Base-by-base conservation (phyloP, 768 basidiomycete species). In the Serendipita indica region DNA sequence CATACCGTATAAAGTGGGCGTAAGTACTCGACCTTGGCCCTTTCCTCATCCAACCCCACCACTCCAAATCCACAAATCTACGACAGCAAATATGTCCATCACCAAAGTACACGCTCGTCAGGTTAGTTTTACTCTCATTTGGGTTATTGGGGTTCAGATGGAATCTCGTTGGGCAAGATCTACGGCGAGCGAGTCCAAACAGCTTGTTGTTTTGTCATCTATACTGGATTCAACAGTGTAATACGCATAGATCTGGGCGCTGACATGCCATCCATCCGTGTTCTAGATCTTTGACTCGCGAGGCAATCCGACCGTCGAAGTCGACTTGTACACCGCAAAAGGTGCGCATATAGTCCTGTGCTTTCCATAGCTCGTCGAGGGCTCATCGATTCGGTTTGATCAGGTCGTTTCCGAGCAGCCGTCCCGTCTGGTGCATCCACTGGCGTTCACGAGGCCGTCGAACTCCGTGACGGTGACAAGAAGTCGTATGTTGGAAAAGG, bases 371-470 rank as follows among this genome's bases (percentile, higher is more conserved):
- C 16, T 43, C 16, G 5, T 43, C 16, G 5, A 7, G 18, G 5
- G 5, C 2, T 5, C 16, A 54, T 54, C 49, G 7, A 10, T 49
- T 60, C 60, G 65, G 60, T n/a, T 65, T 65, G 25, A 43, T 43
- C 61, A 94, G 93, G 93, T 61, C 84, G 82, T 63, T 98, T 83
- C 85, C 85, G 90, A 61, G 88, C 91, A 61, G 81, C 89, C 63
- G 96, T 99, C 41, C 96, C 96, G 41, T 97, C 94, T 61, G 96
- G 96, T 71, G 96, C 96, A 39, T 99, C 96, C 60, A 98, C 96
- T 57, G 96, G 96, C 76, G 76, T 89, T 64, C 90, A 99, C 71
- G 96, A 99, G 73, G 96, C 96, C 62, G 90, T 97, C 65, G 96
- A 99, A 75, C 87, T 99, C 72, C 90, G 96, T 65, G 96, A 99